Evolutionary conservation across 495 filamentous ascomycete species (phyloP), one percentile per base, ranked within the genome.

Genomic region (Xylaria scruposa): DNA sequence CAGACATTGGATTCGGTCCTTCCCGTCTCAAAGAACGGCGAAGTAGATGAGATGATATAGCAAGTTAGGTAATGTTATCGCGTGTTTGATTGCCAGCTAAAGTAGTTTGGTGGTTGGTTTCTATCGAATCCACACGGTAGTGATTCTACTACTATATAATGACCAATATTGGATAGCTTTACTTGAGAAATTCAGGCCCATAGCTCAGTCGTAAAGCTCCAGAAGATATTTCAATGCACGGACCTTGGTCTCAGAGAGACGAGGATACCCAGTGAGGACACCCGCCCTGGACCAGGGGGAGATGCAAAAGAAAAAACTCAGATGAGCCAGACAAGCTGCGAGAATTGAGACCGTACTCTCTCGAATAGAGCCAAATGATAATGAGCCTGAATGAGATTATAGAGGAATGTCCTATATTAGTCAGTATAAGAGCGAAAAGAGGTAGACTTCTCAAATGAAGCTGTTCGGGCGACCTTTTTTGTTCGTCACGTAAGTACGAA

Each of bases 401-500:
- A 12, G 12, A 15, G 12, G 8, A 15, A 15, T 17, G 54, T 58
- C 21, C 21, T 13, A 0, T 17, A 29, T 3, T 42, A 10, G 13
- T 19, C 19, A 21, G 36, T 24, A 17, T 42, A 42, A 15, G 60
- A 13, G 40, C n/a, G 0, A 29, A 4, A 36, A 29, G 17, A 46
- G 60, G 60, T n/a, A 42, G 26, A 49, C 9, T 65, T 65, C 61
- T n/a, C 42, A 65, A 33, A 13, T 29, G 26, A 65, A 49, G 61
- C 31, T 29, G 61, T 13, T 21, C 40, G 0, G 40, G 61, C 36
- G 9, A 49, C 6, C 44, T 65, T 65, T 64, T 42, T 46, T 46
- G 38, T 42, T 13, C 38, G 38, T 42, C 12, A 42, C 10, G 38
- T 42, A 42, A 17, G 3, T n/a, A n/a, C n/a, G n/a, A n/a, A n/a